These are phyloP conservation scores for Vachellia pachyceras DNA, from an alignment of 306 rosid genomes.

Conservation along the genomic window DNA sequence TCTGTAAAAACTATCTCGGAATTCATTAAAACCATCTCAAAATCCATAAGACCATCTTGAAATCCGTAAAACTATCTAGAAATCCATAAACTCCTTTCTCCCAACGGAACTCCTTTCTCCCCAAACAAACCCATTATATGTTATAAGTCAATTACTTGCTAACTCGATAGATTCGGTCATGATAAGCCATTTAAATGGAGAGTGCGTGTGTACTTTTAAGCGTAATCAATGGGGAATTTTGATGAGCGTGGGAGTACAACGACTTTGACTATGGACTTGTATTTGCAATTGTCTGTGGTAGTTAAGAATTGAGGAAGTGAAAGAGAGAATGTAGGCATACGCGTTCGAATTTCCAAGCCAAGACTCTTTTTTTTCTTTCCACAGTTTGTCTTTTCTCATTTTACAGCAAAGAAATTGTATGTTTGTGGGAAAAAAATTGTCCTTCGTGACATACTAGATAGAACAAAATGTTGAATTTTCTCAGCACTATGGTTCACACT, in stretches of 20 bases:
- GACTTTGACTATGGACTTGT: slow-evolving; percentile 14
- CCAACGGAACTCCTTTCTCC: no score
- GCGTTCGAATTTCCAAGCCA: slow-evolving; percentile 20
- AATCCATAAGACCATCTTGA: no score
- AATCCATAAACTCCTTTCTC: no score
- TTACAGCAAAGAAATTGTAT: slow-evolving; percentile 1
- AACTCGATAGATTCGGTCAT: no score
- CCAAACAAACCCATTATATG: no score
- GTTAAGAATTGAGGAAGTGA: slow-evolving; percentile 29
- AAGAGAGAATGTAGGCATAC: slow-evolving; percentile 18
- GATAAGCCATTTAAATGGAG: no score
- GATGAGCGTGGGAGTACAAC: not conserved
- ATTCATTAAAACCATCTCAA: no score
- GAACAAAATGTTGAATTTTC: not conserved
- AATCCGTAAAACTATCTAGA: no score
- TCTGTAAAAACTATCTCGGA: no score
- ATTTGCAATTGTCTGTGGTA: not conserved
- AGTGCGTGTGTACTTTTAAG: not conserved
- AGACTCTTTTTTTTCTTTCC: no score
- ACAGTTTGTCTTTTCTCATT: not conserved
- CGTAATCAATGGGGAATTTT: not conserved
- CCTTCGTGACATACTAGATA: not conserved
- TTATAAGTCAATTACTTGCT: no score
- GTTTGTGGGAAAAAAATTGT: slow-evolving; percentile 21
- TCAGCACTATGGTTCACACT: no score